Base-by-base conservation (phyloP, 1,139 yeast species). In the Sugiyamaella neomexicana region DNA sequence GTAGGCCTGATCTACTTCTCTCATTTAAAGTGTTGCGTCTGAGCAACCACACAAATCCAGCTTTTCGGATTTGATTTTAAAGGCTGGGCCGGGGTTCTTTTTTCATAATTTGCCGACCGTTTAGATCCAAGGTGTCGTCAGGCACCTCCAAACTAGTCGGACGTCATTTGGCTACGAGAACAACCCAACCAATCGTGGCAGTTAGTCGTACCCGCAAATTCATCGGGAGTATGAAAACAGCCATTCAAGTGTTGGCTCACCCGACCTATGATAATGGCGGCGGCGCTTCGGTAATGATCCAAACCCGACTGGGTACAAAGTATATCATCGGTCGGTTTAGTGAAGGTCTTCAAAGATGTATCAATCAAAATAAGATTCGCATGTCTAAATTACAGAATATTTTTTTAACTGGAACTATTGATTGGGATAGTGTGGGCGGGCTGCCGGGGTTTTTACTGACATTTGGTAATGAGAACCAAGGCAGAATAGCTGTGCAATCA, bases 361-460 rank as follows among this genome's bases (percentile, higher is more conserved):
- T 79, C 58, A 72, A 83, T 17, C 79, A 79, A 43, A 62, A 66
- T 36, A 65, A 63, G 38, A 57, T 68, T 7, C 60, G 68, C 13
- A 53, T 66, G 46, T 54, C 65, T 31, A 83, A 81, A 60, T 71
- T 89, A 36, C 77, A 80, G 53, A 80, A 83, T 32, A 75, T 91
- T 2, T 90, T 89, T 64, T 65, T 91, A 6, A 83, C 96, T 0
- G 99, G 99, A 1, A 75, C 75, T 12, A 61, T 87, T 12, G 73
- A 77, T 51, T 91, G 97, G 97, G 70, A 79, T 5, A 78, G 84
- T 20, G 73, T 90, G 5, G 91, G 96, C 10, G 99, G 99, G 0
- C 71, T 93, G 10, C 97, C 98, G 0, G 99, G 99, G 0, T 73
- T 89, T 62, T 81, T 91, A 52, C 72, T 93, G 54, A 89, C 97